Evolutionary conservation across 2,329 filamentous ascomycete species (phyloP), one percentile per base, ranked within the genome.

Genomic region (Aspergillus felis): DNA sequence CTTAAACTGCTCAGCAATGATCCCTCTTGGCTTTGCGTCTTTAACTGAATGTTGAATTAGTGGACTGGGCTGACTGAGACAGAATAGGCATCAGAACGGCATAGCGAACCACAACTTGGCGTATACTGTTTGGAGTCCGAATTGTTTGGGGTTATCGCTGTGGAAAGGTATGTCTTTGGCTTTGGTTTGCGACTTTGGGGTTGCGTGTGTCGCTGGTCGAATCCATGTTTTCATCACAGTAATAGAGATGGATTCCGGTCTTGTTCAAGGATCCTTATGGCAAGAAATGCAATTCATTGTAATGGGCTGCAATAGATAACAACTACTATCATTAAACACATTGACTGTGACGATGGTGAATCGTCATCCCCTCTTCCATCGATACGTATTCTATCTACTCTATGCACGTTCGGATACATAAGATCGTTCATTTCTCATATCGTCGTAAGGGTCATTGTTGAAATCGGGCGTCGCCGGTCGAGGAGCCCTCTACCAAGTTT

Each of bases 401-500:
- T 55, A 56, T 56, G 50, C 44, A 54, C 54, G 47, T 48, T 38
- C 50, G 53, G 51, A 56, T 52, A 54, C 58, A 54, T 49, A 50
- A 17, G 32, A 38, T 38, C 14, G 14, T 38, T n/a, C 32, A 41
- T 56, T 44, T 54, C 50, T 48, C 58, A 38, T 58, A n/a, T 46
- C 49, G 20, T 55, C 49, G 27, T 57, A 28, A 54, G 42, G 42
- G 42, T 22, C 41, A 22, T 44, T 20, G n/a, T 3, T 44, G 20
- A 24, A 46, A 24, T 46, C 20, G 2, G 7, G 42, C 10, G 42
- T 22, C 42, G 6, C 32, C 14, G 6, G 32, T 38, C 32, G 5
- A 38, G 14, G 17, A 38, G 32, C 14, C 14, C 14, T 17, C 14
- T 38, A 38, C 7, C 32, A 38, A 17, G 14, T 14, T 38, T 38